phyloP scores from a whole-genome alignment of 1,139 yeast species.

The Geotrichum reessii region DNA sequence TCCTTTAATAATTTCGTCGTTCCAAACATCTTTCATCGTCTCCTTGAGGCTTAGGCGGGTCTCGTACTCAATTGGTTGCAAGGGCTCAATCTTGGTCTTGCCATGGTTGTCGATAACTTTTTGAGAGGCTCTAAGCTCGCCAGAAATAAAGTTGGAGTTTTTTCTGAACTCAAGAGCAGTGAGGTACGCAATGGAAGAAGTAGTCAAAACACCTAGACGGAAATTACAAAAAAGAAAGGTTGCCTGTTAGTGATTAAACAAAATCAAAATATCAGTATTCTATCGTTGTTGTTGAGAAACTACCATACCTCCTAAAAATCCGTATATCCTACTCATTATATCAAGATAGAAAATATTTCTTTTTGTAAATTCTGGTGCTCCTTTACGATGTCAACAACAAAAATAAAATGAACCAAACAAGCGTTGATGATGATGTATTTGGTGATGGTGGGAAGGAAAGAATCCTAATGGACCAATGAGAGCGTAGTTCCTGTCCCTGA shows the following conservation, averaged over 20 bases:
- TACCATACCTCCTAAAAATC: conserved; percentile 52
- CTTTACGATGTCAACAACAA: not conserved
- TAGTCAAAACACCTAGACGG: conserved; percentile 53
- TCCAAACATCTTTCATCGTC: conserved; percentile 77
- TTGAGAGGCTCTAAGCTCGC: conserved; percentile 46
- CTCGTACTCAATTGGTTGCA: conserved; percentile 35
- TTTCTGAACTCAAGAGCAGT: conserved; percentile 55
- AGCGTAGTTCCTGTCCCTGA: conserved; percentile 7
- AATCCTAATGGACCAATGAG: conserved; percentile 1
- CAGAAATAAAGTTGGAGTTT: conserved; percentile 46
- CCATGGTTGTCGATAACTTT: conserved; percentile 42
- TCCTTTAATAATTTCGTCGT: conserved; percentile 60
- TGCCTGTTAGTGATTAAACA: not conserved
- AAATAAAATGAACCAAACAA: not conserved
- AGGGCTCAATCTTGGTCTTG: conserved; percentile 31
- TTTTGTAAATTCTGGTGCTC: not conserved
- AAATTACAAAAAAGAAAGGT: not conserved
- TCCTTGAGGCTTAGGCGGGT: conserved; percentile 49
- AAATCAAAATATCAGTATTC: not conserved
- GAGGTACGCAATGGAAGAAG: conserved; percentile 60
- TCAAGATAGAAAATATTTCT: not conserved
- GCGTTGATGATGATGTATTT: not conserved
- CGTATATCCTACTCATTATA: conserved; percentile 55
- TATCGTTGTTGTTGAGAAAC: not conserved
- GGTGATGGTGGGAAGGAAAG: conserved; percentile 5